These are phyloP conservation scores for Ophiostoma tasmaniense DNA, from an alignment of 2,329 filamentous ascomycete species.

Conservation along the genomic window DNA sequence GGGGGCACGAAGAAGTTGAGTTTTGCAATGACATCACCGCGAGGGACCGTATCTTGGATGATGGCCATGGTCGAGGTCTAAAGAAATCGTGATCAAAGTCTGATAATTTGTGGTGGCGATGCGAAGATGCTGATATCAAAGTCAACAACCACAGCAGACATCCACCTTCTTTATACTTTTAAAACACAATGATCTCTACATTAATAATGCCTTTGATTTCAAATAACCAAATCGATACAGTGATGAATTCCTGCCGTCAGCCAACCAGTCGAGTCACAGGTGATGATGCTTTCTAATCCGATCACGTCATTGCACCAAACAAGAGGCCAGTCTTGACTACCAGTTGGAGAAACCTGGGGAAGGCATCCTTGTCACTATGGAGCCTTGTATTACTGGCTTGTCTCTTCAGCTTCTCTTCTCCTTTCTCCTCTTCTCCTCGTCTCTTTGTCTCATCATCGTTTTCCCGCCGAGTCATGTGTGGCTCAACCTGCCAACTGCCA, in stretches of 20 bases:
- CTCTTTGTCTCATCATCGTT: not conserved
- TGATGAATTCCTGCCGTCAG: not conserved
- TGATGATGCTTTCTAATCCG: not conserved
- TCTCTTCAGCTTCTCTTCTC: not conserved
- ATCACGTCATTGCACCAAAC: conserved; percentile 5
- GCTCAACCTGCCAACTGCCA: not conserved
- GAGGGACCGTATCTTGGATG: conserved; percentile 29
- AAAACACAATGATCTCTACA: not conserved
- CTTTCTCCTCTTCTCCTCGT: not conserved
- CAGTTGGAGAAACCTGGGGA: not conserved
- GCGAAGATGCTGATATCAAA: not conserved
- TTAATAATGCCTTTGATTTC: not conserved
- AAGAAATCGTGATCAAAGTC: not conserved
- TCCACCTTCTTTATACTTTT: not conserved
- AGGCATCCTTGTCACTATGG: too few species aligned
- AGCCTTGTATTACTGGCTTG: not conserved
- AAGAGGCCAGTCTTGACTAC: not conserved
- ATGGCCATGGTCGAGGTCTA: not conserved
- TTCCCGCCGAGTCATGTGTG: not conserved
- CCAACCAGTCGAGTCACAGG: not conserved
- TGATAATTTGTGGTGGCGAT: not conserved
- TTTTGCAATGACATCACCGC: conserved; percentile 53
- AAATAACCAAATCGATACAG: not conserved
- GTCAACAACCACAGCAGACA: not conserved
- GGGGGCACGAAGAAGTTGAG: conserved; percentile 60